A percentile compares a stretch with the other conserved stretches of the same genome.
Conservation (phyloP, 2,329 filamentous ascomycete species). For the Exophiala dermatitidis region DNA sequence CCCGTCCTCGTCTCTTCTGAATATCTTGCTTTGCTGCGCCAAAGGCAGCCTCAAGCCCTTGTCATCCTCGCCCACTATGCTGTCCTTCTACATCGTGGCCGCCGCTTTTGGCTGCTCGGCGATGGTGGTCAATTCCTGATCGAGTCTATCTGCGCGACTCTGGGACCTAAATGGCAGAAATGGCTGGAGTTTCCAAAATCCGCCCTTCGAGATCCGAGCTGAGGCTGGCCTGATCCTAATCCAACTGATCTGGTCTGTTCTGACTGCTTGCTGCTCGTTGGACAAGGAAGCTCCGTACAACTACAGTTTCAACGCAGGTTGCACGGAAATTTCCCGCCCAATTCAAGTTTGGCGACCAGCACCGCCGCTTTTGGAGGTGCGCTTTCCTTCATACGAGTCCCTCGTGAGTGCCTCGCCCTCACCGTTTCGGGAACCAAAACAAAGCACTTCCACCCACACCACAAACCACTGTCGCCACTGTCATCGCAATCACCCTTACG, state of each 20-base stretch:
- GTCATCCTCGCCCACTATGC: slow-evolving; percentile 29
- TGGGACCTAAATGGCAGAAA: slow-evolving; percentile 10
- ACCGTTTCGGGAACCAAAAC: too few species aligned
- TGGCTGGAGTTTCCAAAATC: slow-evolving; percentile 6
- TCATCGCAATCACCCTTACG: slow-evolving; percentile 11
- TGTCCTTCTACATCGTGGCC: slow-evolving; percentile 24
- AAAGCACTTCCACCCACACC: not conserved
- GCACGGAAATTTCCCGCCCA: too few species aligned
- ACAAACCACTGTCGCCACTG: slow-evolving; percentile 13
- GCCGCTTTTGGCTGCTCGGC: slow-evolving; percentile 12
- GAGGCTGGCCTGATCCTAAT: too few species aligned
- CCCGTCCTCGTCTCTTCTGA: slow-evolving; percentile 30
- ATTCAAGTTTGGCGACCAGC: too few species aligned
- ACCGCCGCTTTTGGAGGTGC: too few species aligned
- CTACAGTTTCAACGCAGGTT: too few species aligned
- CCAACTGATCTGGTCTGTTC: too few species aligned
- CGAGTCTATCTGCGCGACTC: slow-evolving; percentile 7
- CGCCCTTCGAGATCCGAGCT: not conserved
- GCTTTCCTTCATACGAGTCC: too few species aligned
- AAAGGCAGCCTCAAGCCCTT: slow-evolving; percentile 33
- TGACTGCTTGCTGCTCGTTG: too few species aligned
- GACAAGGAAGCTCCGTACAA: too few species aligned
- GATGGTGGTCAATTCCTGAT: slow-evolving; percentile 28
- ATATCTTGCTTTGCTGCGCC: slow-evolving; percentile 32
- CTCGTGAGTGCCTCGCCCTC: too few species aligned